Base-by-base conservation (phyloP, 129 eudicot genomes). In the Logfia minima region DNA sequence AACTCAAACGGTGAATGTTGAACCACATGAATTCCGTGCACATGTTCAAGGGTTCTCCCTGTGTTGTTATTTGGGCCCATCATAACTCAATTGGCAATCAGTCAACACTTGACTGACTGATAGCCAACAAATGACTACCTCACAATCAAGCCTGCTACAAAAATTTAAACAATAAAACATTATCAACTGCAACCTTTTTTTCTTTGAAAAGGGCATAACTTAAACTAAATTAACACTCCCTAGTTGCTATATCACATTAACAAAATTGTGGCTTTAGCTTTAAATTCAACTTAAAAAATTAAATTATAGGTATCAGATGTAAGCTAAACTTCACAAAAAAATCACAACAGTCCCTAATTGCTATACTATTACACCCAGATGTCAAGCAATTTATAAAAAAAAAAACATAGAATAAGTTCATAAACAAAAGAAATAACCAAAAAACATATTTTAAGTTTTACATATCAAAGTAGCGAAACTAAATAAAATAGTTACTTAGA, bases 1-100 rank as follows among this genome's bases (percentile, higher is more conserved):
- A 82, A 79, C 31, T 71, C 83, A 82, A 94, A 94, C 26, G 99
- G 97, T 18, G 93, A 86, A 80, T 86, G 96, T 64, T 96, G 92
- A 68, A 86, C 83, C 78, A 94, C 71, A 39, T 91, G 96, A 32
- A 94, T 89, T 77, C 96, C 99, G 75, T 87, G 91, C 48, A 93
- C 73, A 72, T 93, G 93, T 70, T 86, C 86, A 16, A 93, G 82
- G 82, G 92, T 70, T 72, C 74, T 75, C 21, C 87, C 84, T 17
- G 88, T 24, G 1, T 24, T 24, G 1, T 24, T 80, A 79, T 81
- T 87, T 74, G 88, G 85, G 85, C 88, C 82, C 97, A 94, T 94
- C 97, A 94, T 94, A 79, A 66, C 84, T 32, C 77, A 58, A 79
- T 63, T 80, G 92, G 90, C 97, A 87, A 86, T 83, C 92, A 89